Conservation (phyloP, 371 early-diverging fungal genomes). For the Dinochytrium kinnereticum region DNA sequence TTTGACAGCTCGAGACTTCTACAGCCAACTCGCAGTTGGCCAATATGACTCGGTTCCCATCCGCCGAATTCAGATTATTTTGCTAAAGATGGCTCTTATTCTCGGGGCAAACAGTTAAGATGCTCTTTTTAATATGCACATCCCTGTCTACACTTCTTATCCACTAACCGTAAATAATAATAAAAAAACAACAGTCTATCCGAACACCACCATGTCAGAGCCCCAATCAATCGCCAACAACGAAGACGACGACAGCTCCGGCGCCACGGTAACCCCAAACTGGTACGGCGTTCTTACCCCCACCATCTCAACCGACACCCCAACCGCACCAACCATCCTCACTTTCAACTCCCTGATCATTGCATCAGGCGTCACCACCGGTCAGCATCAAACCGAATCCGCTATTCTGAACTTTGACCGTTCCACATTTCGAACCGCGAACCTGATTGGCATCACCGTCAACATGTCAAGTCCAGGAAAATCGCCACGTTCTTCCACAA, state of each 20-base stretch:
- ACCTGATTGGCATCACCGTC: constrained; percentile 11
- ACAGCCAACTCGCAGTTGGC: background rate
- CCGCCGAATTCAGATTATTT: constrained; percentile 11
- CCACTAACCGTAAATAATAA: too few species aligned
- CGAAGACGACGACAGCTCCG: too few species aligned
- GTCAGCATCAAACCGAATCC: background rate
- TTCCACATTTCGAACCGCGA: background rate
- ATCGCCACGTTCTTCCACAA: constrained; percentile 2
- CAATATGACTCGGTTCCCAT: constrained; percentile 13
- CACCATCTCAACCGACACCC: background rate
- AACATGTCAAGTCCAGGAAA: background rate
- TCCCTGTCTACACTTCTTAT: background rate
- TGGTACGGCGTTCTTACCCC: too few species aligned
- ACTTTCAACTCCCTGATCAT: constrained; percentile 18
- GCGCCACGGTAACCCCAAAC: too few species aligned
- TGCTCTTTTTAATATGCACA: background rate
- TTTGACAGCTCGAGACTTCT: constrained; percentile 16
- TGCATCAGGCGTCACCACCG: constrained; percentile 8
- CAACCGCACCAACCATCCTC: background rate
- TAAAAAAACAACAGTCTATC: too few species aligned
- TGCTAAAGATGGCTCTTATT: constrained; percentile 5
- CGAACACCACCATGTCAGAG: constrained; percentile 5
- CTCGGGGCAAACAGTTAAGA: constrained; percentile 1
- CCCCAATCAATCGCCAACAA: too few species aligned
- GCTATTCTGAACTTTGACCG: background rate